These are phyloP conservation scores for Vitis rupestris DNA, from an alignment of 164 flowering plant genomes.

Conservation along the genomic window DNA sequence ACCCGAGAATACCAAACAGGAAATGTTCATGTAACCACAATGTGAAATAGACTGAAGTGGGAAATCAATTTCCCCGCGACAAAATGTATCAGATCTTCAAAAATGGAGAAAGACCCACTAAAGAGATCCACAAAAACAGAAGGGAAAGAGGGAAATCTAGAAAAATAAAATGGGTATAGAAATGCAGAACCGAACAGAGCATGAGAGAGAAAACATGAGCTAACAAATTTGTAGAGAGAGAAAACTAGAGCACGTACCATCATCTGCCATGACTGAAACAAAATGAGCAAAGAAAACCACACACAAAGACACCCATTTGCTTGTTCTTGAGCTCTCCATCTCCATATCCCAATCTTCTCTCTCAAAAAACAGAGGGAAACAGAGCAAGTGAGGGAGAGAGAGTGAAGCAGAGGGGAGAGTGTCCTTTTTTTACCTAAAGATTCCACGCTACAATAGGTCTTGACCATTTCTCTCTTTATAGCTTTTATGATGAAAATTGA, in stretches of 20 bases:
- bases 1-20: no score
- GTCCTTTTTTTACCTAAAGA: background rate
- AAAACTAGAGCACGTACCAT: constrained; percentile 23
- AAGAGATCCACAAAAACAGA: background rate
- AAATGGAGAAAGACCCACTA: background rate
- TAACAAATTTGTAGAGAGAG: background rate
- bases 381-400: background rate
- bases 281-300: constrained; percentile 25
- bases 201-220: background rate
- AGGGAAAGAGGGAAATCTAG: background rate
- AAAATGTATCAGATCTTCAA: constrained; percentile 3
- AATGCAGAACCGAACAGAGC: background rate
- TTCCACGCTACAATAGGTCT: background rate
- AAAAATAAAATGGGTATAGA: background rate
- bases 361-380: background rate
- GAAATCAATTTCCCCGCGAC: background rate
- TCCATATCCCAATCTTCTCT: constrained; percentile 4
- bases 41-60: no score
- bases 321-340: constrained; percentile 25
- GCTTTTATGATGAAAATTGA: no score
- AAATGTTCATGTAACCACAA: no score
- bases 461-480: no score
- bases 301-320: constrained; percentile 22
- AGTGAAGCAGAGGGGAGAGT: background rate
- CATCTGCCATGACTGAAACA: constrained; percentile 21